A percentile compares a stretch with the other conserved stretches of the same genome.
phyloP scores from a whole-genome alignment of 2,329 filamentous ascomycete genomes.

The Trichoderma hamatum region DNA sequence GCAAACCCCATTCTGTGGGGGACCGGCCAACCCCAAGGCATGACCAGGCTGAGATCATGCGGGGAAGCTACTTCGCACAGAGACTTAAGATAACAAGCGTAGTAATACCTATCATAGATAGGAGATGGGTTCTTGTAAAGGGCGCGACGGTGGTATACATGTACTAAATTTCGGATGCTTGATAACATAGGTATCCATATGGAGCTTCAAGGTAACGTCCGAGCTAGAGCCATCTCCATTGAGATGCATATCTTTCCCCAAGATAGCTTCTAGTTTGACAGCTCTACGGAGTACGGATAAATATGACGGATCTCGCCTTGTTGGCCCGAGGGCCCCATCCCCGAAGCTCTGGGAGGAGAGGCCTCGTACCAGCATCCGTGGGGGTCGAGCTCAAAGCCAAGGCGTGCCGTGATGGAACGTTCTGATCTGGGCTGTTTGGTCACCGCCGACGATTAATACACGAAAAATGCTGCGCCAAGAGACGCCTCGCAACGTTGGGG shows the following conservation, averaged over 20 bases:
- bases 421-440: conserved; percentile 2
- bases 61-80: background rate
- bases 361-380: conserved; percentile 5
- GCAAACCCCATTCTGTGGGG: conserved; percentile 15
- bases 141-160: background rate
- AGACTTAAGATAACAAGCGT: background rate
- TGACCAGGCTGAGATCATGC: background rate
- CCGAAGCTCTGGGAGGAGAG: background rate
- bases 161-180: background rate
- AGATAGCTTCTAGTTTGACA: background rate
- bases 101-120: background rate
- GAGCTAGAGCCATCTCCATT: background rate
- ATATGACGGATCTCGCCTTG: conserved; percentile 2
- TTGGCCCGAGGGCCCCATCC: background rate
- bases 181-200: background rate
- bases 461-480: background rate
- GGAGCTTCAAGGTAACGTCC: conserved; percentile 2
- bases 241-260: background rate
- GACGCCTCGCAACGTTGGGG: conserved; percentile 23
- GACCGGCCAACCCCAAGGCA: conserved; percentile 9
- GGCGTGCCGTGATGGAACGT: conserved; percentile 23
- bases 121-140: background rate
- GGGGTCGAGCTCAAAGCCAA: background rate
- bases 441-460: conserved; percentile 1
- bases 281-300: background rate